Evolutionary conservation across 2,329 filamentous ascomycete species (phyloP).

Genomic region (Talaromyces amestolkiae): DNA sequence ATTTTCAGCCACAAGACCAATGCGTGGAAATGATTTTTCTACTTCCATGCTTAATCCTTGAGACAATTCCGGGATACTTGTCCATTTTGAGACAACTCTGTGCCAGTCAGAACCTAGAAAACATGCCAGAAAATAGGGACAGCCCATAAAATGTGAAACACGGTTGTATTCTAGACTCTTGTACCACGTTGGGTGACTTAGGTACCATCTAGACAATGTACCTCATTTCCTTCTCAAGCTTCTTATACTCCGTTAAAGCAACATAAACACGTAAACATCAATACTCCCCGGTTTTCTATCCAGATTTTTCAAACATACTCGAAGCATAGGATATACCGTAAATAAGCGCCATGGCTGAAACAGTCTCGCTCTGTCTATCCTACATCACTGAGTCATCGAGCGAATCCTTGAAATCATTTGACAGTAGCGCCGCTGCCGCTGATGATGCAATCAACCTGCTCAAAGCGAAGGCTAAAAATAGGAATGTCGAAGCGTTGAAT

Average conservation of each 20-base stretch:
- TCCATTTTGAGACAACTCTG: no score
- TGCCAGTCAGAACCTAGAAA: not conserved
- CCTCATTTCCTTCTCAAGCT: not conserved
- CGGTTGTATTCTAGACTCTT: not conserved
- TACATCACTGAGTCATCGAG: slow-evolving; percentile 8
- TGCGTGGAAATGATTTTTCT: not conserved
- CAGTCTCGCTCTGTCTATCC: not conserved
- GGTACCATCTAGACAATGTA: not conserved
- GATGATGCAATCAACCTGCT: slow-evolving; percentile 2
- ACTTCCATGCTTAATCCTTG: not conserved
- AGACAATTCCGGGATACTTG: not conserved
- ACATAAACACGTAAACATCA: not conserved
- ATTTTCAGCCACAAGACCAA: not conserved
- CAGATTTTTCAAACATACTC: not conserved
- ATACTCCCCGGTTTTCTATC: not conserved
- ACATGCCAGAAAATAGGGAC: not conserved
- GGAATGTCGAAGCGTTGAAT: not conserved
- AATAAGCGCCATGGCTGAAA: slow-evolving; percentile 1
- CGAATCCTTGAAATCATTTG: not conserved
- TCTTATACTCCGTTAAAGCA: not conserved
- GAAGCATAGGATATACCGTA: not conserved
- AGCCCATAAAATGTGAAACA: not conserved
- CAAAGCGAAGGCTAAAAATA: not conserved
- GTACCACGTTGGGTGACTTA: not conserved
- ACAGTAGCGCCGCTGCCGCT: not conserved